Base-by-base conservation (phyloP, 2,329 filamentous ascomycete species). In the Aspergillus pseudoviridinutans region DNA sequence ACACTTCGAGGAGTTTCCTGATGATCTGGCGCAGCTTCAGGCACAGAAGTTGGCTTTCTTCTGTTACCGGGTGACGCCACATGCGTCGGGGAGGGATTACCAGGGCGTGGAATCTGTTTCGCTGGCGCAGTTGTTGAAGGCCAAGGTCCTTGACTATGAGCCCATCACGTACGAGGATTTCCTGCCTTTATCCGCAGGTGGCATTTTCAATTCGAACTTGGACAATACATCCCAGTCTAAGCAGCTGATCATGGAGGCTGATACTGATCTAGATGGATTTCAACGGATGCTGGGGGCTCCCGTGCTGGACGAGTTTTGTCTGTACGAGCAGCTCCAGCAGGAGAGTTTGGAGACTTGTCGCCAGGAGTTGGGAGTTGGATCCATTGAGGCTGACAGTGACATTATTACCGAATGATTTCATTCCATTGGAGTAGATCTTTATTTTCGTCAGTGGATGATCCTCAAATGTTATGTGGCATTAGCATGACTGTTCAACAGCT, bases 151-250 rank as follows among this genome's bases (percentile, higher is more conserved):
- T 0, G 62, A 71, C 42, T 72, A 70, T 4, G 64, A 73, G 3
- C 78, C 81, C 1, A 74, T 83, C 20, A 81, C 76, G 0, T 84
- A 84, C 56, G 81, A 84, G 57, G 81, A 83, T 54, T 84, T 83
- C 50, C 67, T 84, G 3, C 81, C 81, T 0, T 66, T 84, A 1
- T 82, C 79, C 1, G 81, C 81, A 0, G 81, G 79, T 0, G 80
- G 80, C 0, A 83, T 83, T 42, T 81, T 82, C 59, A 74, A 74
- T 42, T 80, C 78, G 0, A 81, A 80, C 22, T 62, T 80, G 1
- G 62, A 63, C 2, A 61, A 50, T 8, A 51, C 53, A 1, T 65
- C 63, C 2, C 52, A 60, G 27, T 62, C 68, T 8, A 64, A 63
- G 29, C 61, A 64, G 51, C 53, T 68, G 9, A 64, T 68, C 20